Conservation (phyloP, 768 basidiomycete species). For the Kondoa malvinella region DNA sequence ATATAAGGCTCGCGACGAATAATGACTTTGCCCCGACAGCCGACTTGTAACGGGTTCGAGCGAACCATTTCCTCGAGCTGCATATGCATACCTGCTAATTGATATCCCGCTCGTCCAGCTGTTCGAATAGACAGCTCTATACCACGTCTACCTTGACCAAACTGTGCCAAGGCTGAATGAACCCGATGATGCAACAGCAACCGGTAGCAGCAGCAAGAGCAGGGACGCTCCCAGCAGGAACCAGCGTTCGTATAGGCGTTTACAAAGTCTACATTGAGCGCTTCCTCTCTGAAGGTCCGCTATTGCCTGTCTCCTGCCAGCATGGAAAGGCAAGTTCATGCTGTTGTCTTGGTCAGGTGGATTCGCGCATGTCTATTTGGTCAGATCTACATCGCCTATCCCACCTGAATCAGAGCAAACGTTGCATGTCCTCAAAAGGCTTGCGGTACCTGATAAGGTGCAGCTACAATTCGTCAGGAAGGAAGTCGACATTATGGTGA, state of each 20-base stretch:
- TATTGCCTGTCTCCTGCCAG: not conserved
- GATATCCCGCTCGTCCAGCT: too few species aligned
- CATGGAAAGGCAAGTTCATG: not conserved
- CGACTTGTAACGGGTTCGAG: too few species aligned
- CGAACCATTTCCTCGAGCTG: too few species aligned
- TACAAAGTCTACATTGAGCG: constrained; percentile 79
- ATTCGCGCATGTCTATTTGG: constrained; percentile 95
- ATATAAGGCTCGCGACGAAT: too few species aligned
- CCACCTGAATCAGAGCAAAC: constrained; percentile 51
- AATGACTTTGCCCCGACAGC: too few species aligned
- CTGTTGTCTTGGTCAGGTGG: constrained; percentile 51
- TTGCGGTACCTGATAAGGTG: constrained; percentile 73
- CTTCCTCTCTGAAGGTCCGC: constrained; percentile 81
- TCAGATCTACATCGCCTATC: constrained; percentile 66
- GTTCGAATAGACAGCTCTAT: too few species aligned
- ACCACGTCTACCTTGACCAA: too few species aligned
- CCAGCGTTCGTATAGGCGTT: constrained; percentile 34
- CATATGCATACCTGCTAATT: too few species aligned
- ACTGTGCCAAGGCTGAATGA: too few species aligned
- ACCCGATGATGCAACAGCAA: not conserved
- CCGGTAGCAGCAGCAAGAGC: not conserved
- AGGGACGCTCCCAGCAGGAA: not conserved
- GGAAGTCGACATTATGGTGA: constrained; percentile 97
- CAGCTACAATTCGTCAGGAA: constrained; percentile 87
- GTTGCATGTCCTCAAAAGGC: constrained; percentile 90